Evolutionary conservation across 371 early-diverging fungal genomes (phyloP), one percentile per base, ranked within the genome.

Genomic region (Coemansia sp.): DNA sequence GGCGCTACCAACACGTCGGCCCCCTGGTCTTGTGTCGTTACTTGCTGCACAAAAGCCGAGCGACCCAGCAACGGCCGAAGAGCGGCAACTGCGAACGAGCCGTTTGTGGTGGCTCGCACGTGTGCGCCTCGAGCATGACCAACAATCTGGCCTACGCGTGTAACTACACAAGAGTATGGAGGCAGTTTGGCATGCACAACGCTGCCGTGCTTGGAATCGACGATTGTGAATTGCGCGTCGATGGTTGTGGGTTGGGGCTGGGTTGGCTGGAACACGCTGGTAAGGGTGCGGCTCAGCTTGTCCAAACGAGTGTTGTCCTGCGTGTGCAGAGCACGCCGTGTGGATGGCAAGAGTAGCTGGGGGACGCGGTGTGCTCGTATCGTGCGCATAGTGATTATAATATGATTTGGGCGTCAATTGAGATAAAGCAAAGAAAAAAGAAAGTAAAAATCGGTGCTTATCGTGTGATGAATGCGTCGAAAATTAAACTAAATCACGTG

Each of bases 1-100:
- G 90, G 90, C 4, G 89, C 87, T 55, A 91, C 63, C 60, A 91
- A 78, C n/a, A 90, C 81, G 67, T 90, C 92, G 15, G 89, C 90
- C 4, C 88, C 73, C 4, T 63, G 36, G 5, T 71, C 74, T 3
- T 82, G 73, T 11, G 91, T 90, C 15, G 83, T 81, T 49, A 87
- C 87, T 85, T 89, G 79, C n/a, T 59, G 59, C 17, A 70, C 44
- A 55, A 73, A 73, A 28, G 55, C 48, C 7, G 29, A 48, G 24
- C 78, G 78, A 2, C 78, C 78, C 7, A 78, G 59, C 3, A 78
- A 54, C 19, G 73, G 73, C 12, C 65, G 44, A 8, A 72, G 40
- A 0, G 73, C 73, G 8, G 72, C 72, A 0, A 69, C 61, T 0
- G 69, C 58, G 2, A 60, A 39, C 1, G 77, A 39, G 4, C 77